Evolutionary conservation across 352 stramenopile genomes (phyloP), one percentile per base, ranked within the genome.

Genomic region (Phytophthora europaea): DNA sequence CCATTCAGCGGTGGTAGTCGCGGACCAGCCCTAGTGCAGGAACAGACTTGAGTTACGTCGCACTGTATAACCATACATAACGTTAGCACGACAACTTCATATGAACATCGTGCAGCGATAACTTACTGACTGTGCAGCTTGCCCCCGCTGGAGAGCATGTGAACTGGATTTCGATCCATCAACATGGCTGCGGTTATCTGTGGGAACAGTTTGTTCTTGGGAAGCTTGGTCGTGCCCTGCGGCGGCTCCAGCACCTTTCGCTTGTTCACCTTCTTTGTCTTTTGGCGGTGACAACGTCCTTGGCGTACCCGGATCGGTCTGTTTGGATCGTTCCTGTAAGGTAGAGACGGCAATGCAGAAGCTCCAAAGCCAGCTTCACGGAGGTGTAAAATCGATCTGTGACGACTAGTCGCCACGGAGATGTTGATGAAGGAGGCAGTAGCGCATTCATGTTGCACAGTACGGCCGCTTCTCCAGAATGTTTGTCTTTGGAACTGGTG

Each of bases 161-260:
- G 65, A 6, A 72, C 65, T 1, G 56, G 33, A 10, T 61, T 66
- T 1, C 34, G 65, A 40, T 72, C 65, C 65, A 72, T 67, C 56
- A 47, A 66, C 55, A 72, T 66, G 2, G 20, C 45, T 0, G 48
- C 48, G 0, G 56, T 70, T 10, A 63, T 40, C 53, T 62, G 22
- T 0, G 51, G 61, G 13, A 61, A 69, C 9, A 8, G 51, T 38
- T 69, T 69, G 51, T 61, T 69, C 7, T 70, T 2, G 0, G 62
- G 28, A 4, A 69, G 16, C 31, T 54, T 61, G 34, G 45, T 69
- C 12, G 62, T 62, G 8, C 62, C 62, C n/a, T 69, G 26, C 1
- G 52, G 52, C 3, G 52, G 62, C 16, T 47, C 34, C 38, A 69
- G 2, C 12, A 50, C 7, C 34, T 67, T 60, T 0, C 15, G 15